Conservation (phyloP, 352 stramenopile species). For the Pythium biforme region DNA sequence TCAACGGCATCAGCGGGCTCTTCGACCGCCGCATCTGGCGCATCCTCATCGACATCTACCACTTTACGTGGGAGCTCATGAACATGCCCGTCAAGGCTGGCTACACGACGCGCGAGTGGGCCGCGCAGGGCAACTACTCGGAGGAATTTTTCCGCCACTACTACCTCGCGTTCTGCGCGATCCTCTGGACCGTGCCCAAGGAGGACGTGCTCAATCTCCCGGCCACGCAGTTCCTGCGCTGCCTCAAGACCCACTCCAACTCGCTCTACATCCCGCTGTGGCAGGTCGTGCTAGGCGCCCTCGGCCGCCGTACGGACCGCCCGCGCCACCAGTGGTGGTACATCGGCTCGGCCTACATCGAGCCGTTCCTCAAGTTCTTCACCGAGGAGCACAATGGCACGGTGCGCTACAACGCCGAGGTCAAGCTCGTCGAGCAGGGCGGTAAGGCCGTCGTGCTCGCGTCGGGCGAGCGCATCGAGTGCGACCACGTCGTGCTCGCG, state of each 20-base stretch:
- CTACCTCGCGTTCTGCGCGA: slow-evolving; percentile 84
- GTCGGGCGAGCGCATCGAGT: slow-evolving; percentile 71
- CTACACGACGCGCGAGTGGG: slow-evolving; percentile 80
- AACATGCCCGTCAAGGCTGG: slow-evolving; percentile 75
- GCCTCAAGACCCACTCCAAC: slow-evolving; percentile 86
- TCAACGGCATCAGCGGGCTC: slow-evolving; percentile 60
- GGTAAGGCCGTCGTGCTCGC: slow-evolving; percentile 79
- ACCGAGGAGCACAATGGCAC: slow-evolving; percentile 76
- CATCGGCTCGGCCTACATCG: slow-evolving; percentile 79
- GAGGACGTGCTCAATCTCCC: slow-evolving; percentile 80
- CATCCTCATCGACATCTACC: slow-evolving; percentile 85
- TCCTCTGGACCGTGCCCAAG: slow-evolving; percentile 86
- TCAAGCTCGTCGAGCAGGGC: slow-evolving; percentile 66
- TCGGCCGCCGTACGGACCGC: slow-evolving; percentile 72
- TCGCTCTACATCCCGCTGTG: slow-evolving; percentile 86
- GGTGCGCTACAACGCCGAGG: slow-evolving; percentile 73
- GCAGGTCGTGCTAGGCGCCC: slow-evolving; percentile 76
- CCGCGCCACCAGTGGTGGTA: slow-evolving; percentile 87
- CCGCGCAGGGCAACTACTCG: slow-evolving; percentile 67
- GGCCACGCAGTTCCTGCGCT: slow-evolving; percentile 83
- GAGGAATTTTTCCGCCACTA: slow-evolving; percentile 87
- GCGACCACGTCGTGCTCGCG: slow-evolving; percentile 83
- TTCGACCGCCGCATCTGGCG: slow-evolving; percentile 81
- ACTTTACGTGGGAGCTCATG: slow-evolving; percentile 87
- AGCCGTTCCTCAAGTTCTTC: slow-evolving; percentile 86